These are phyloP conservation scores for Mucor irregularis DNA, from an alignment of 371 early-diverging fungal genomes.

Conservation along the genomic window DNA sequence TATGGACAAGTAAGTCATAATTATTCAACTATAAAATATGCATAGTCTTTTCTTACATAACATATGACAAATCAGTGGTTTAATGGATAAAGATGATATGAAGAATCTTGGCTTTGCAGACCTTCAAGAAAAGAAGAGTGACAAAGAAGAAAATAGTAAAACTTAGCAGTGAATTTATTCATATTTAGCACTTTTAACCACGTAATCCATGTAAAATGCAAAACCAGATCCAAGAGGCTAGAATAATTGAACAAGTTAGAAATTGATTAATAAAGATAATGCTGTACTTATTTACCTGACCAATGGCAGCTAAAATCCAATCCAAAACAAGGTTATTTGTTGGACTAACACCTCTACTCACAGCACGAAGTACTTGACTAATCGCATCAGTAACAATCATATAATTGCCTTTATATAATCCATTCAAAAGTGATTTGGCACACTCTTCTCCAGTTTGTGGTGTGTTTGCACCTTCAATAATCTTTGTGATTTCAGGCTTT, in stretches of 20 bases:
- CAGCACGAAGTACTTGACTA: slow-evolving; percentile 48
- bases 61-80: slow-evolving; percentile 39
- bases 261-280: slow-evolving; percentile 1
- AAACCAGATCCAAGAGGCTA: slow-evolving; percentile 48
- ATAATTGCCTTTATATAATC: slow-evolving; percentile 48
- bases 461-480: slow-evolving; percentile 76
- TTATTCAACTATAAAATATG: not conserved
- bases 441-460: slow-evolving; percentile 62
- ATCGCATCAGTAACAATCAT: slow-evolving; percentile 57
- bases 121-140: slow-evolving; percentile 5
- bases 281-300: slow-evolving; percentile 32
- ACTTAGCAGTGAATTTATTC: too few species aligned
- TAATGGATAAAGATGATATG: slow-evolving; percentile 74
- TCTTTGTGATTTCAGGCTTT: slow-evolving; percentile 80
- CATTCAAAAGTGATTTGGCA: slow-evolving; percentile 59
- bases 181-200: slow-evolving; percentile 29
- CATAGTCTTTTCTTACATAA: not conserved
- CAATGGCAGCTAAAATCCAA: slow-evolving; percentile 33
- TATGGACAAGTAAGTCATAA: slow-evolving; percentile 71
- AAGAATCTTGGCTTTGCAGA: slow-evolving; percentile 71
- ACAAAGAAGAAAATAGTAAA: not conserved
- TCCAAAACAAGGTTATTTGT: slow-evolving; percentile 47
- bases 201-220: slow-evolving; percentile 46
- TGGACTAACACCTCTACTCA: slow-evolving; percentile 48
- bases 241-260: not conserved